Percentiles rank a stretch among this genome's conserved stretches.
Conservation (phyloP, 2,329 filamentous ascomycete species). For the Clonostachys solani region DNA sequence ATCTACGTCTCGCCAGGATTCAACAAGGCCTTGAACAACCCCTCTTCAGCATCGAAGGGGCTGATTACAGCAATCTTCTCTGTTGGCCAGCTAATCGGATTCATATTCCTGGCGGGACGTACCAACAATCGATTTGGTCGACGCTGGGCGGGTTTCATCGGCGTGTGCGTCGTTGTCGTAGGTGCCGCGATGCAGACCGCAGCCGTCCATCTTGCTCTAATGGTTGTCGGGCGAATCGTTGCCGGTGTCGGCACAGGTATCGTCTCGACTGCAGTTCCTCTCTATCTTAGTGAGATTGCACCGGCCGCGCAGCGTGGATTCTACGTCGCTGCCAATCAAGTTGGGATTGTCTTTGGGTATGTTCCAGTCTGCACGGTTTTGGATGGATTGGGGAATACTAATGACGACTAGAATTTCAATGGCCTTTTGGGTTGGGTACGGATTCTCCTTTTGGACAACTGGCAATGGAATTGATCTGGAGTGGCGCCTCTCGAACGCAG, state of each 20-base stretch:
- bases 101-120: constrained; percentile 7
- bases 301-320: constrained; percentile 8
- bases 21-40: constrained; percentile 10
- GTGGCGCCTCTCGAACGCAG: constrained; percentile 23
- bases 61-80: constrained; percentile 12
- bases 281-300: constrained; percentile 11
- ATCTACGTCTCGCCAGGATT: constrained; percentile 12
- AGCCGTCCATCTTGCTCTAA: constrained; percentile 7
- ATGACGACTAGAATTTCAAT: constrained; percentile 7
- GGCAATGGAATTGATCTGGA: constrained; percentile 18
- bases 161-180: constrained; percentile 7
- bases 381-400: background rate
- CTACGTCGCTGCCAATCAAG: constrained; percentile 11
- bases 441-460: constrained; percentile 24
- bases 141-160: constrained; percentile 9
- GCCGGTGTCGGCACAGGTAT: constrained; percentile 9
- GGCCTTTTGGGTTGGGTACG: constrained; percentile 22
- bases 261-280: constrained; percentile 8
- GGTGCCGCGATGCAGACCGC: constrained; percentile 9
- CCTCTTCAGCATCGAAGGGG: constrained; percentile 6
- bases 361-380: background rate
- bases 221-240: constrained; percentile 11
- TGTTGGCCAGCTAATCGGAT: constrained; percentile 12
- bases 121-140: constrained; percentile 10
- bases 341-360: constrained; percentile 9